phyloP scores from a whole-genome alignment of 2,329 filamentous ascomycete species.

The Penicillium paneum region DNA sequence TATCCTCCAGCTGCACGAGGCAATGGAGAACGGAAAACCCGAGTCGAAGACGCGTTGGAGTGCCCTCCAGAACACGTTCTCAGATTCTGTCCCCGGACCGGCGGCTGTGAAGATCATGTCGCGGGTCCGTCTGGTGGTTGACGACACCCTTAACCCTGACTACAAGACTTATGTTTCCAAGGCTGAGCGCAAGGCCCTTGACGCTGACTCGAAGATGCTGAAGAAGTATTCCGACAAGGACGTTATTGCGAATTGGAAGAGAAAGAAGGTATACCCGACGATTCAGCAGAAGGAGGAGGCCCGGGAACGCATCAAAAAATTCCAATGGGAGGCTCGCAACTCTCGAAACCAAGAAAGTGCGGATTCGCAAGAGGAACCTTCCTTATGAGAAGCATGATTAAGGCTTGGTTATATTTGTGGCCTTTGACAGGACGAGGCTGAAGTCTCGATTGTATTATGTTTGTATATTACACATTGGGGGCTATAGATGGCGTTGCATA shows the following conservation, averaged over 20 bases:
- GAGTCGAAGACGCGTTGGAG: slow-evolving; percentile 3
- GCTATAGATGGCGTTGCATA: slow-evolving; percentile 16
- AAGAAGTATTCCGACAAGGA: slow-evolving; percentile 31
- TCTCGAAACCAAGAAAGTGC: neutral
- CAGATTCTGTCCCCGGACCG: slow-evolving; percentile 24
- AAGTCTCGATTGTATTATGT: slow-evolving; percentile 15
- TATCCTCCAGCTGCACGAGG: slow-evolving; percentile 28
- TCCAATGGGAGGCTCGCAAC: neutral
- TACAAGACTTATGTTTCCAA: slow-evolving; percentile 25
- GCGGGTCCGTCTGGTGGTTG: slow-evolving; percentile 34
- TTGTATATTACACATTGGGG: slow-evolving; percentile 18
- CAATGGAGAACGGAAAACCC: slow-evolving; percentile 21
- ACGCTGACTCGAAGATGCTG: slow-evolving; percentile 26
- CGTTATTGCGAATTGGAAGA: slow-evolving; percentile 14
- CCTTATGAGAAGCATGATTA: neutral
- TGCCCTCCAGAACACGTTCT: slow-evolving; percentile 13
- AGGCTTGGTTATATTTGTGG: neutral
- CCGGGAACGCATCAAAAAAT: slow-evolving; percentile 11
- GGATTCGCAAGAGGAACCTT: neutral
- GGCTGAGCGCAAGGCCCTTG: slow-evolving; percentile 21
- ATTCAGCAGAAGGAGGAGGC: slow-evolving; percentile 22
- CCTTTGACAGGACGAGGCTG: neutral
- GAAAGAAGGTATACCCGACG: slow-evolving; percentile 21
- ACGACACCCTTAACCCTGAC: slow-evolving; percentile 32
- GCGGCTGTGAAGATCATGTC: slow-evolving; percentile 23